These are phyloP conservation scores for Hondaea fermentalgiana DNA, from an alignment of 108 stramenopile species.

Conservation along the genomic window DNA sequence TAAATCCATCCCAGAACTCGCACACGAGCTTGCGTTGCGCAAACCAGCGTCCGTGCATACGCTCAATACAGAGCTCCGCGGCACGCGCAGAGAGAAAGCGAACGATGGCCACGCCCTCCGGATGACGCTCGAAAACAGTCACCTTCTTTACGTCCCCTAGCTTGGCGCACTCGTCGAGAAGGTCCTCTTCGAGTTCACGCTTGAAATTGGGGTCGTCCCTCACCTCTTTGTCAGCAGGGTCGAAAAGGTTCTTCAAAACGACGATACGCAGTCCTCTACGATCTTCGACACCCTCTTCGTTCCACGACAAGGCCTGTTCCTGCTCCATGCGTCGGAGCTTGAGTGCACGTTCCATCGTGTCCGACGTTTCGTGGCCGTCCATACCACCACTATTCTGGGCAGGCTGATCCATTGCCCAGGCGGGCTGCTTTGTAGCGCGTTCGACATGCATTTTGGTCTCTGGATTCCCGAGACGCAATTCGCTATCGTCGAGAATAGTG, in stretches of 20 bases:
- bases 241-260: neutral
- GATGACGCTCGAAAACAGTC: neutral
- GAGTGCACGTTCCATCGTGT: neutral
- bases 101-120: neutral
- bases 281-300: neutral
- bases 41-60: neutral
- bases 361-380: neutral
- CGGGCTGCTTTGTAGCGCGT: neutral
- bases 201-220: neutral
- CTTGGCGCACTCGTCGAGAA: neutral
- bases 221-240: neutral
- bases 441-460: neutral
- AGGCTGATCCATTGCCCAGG: neutral
- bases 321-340: neutral
- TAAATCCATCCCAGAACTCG: neutral
- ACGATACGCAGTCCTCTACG: neutral
- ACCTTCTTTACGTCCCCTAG: neutral
- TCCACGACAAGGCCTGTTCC: neutral
- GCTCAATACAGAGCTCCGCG: neutral
- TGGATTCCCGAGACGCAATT: neutral
- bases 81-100: neutral
- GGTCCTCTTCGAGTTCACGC: neutral
- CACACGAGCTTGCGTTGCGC: neutral
- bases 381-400: neutral
- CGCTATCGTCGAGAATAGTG: neutral